These are phyloP conservation scores for Laburnicola sp. DNA, from an alignment of 2,329 filamentous ascomycete genomes.

Conservation along the genomic window DNA sequence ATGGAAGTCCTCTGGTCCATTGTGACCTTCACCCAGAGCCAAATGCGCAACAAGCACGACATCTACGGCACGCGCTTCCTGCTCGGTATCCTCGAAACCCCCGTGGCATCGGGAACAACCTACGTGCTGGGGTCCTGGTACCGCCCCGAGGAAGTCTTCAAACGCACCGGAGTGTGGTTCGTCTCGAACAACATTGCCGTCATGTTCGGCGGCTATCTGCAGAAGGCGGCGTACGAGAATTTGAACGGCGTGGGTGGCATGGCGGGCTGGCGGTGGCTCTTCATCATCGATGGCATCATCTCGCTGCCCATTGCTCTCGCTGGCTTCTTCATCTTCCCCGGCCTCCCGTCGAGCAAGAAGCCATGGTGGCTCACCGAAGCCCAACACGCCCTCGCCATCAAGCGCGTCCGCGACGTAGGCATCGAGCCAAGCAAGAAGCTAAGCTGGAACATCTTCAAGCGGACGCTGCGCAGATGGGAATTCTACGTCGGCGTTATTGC, in stretches of 20 bases:
- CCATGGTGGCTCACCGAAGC: constrained; percentile 53
- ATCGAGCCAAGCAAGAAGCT: constrained; percentile 48
- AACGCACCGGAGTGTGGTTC: constrained; percentile 59
- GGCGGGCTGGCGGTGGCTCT: constrained; percentile 57
- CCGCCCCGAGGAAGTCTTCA: constrained; percentile 53
- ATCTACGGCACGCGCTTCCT: constrained; percentile 48
- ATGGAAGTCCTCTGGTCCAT: constrained; percentile 49
- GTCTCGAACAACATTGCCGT: constrained; percentile 56
- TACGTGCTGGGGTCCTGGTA: constrained; percentile 49
- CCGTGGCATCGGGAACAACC: constrained; percentile 42
- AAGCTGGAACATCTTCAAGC: constrained; percentile 50
- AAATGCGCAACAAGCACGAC: constrained; percentile 44
- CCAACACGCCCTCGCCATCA: constrained; percentile 37
- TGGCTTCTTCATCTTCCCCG: constrained; percentile 59
- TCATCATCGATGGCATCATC: constrained; percentile 62
- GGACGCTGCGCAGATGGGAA: constrained; percentile 54
- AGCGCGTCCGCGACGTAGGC: constrained; percentile 34
- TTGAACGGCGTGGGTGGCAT: constrained; percentile 55
- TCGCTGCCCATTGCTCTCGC: constrained; percentile 59
- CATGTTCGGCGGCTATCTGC: constrained; percentile 63
- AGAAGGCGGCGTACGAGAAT: constrained; percentile 58
- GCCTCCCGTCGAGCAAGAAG: constrained; percentile 54
- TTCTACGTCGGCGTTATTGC: constrained; percentile 55
- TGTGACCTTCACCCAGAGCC: constrained; percentile 45
- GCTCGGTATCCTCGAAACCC: constrained; percentile 42